These are phyloP conservation scores for Fusarium setosum DNA, from an alignment of 2,329 filamentous ascomycete genomes.

Conservation along the genomic window DNA sequence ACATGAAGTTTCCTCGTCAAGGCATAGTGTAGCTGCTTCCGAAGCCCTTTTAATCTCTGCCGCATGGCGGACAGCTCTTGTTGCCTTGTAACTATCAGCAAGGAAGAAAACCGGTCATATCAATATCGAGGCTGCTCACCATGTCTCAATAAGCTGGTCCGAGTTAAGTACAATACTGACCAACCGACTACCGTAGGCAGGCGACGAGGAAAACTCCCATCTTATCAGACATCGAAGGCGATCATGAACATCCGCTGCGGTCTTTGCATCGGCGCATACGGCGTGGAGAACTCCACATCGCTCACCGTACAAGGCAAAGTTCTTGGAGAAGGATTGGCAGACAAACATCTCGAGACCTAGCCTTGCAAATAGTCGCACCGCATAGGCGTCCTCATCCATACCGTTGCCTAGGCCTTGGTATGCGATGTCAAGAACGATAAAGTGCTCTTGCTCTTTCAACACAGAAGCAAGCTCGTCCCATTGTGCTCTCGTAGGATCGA, in stretches of 20 bases:
- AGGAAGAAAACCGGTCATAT: not conserved
- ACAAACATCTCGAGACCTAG: conserved; percentile 46
- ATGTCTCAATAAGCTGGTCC: conserved; percentile 4
- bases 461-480: conserved; percentile 43
- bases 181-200: conserved; percentile 25
- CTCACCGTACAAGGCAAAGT: conserved; percentile 52
- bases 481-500: conserved; percentile 46
- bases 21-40: not conserved
- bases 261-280: conserved; percentile 7
- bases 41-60: not conserved
- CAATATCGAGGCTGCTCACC: conserved; percentile 2
- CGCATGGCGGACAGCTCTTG: not conserved
- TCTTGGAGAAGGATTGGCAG: conserved; percentile 54
- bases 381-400: conserved; percentile 47
- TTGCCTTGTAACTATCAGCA: not conserved
- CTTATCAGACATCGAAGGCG: conserved; percentile 26
- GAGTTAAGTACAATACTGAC: conserved; percentile 21
- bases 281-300: conserved; percentile 44
- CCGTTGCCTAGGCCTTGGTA: conserved; percentile 51
- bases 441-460: conserved; percentile 24
- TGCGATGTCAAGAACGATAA: conserved; percentile 51
- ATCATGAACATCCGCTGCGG: conserved; percentile 11
- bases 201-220: conserved; percentile 28
- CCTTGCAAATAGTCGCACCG: conserved; percentile 40
- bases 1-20: not conserved